Base-by-base conservation (phyloP, 2,329 filamentous ascomycete genomes). In the Ascochyta viciae-villosae region DNA sequence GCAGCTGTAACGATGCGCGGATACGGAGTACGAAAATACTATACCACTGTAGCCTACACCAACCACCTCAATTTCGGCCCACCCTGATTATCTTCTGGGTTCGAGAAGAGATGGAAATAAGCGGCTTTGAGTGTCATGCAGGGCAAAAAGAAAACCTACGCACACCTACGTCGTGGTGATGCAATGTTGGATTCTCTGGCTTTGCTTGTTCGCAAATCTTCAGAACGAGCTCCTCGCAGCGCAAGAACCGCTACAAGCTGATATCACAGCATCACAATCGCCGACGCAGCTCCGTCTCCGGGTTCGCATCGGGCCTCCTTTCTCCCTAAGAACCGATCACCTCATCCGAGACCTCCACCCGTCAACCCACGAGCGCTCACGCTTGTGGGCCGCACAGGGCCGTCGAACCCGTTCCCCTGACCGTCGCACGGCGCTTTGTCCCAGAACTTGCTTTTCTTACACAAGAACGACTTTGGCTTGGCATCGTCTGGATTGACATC, bases 111-210 rank as follows among this genome's bases (percentile, higher is more conserved):
- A 46, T 43, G 37, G 53, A 27, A 22, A 27, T 24, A 26, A 47
- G 42, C 27, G 53, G 33, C 43, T 39, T 56, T 34, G 16, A 37
- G 24, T 29, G 16, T 47, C 23, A 50, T 55, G 52, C 52, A 55
- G 52, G 52, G 52, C 35, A 24, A 19, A 13, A 33, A 31, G 13
- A 13, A 46, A 22, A 15, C 23, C 42, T 39, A 27, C 19, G 26
- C 47, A 51, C 33, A 43, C 37, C 43, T 51, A 56, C 47, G 53
- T 56, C 43, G 53, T 38, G n/a, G 48, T 56, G 53, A 56, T 51
- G 47, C 47, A 56, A 56, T 43, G n/a, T 24, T 12, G 22, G n/a
- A 38, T 33, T 16, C 2, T 26, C 39, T 7, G 39, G 10, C 26
- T n/a, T 49, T 37, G 16, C 33, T 24, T 54, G 13, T 41, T 26